phyloP scores from a whole-genome alignment of 306 rosid genomes.

The Crataegus laevigata region DNA sequence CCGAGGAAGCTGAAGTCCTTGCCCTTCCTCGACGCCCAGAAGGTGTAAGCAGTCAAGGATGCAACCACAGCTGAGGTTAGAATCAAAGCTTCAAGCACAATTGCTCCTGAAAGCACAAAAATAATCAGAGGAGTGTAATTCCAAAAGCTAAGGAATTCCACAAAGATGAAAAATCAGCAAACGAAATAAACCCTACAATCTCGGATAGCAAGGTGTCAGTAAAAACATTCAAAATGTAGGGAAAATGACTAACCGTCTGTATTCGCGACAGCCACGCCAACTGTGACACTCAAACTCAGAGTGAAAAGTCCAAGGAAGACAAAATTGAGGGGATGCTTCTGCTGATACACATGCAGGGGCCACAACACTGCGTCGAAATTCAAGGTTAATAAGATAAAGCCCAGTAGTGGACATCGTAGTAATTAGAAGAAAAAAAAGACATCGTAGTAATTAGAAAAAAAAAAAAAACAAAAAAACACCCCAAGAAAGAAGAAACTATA shows the following conservation, averaged over 20 bases:
- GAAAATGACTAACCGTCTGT: constrained; percentile 50
- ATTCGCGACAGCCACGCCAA: constrained; percentile 76
- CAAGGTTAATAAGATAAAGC: neutral
- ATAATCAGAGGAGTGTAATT: neutral
- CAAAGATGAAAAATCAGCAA: neutral
- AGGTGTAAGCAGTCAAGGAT: constrained; percentile 78
- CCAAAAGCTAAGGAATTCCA: neutral
- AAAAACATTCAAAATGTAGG: neutral
- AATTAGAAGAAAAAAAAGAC: no score
- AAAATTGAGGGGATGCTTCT: constrained; percentile 79
- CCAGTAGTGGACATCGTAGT: no score
- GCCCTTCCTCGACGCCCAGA: constrained; percentile 98
- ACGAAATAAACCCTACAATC: neutral
- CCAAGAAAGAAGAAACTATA: no score
- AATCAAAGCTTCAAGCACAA: constrained; percentile 91
- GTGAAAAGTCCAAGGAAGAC: constrained; percentile 88
- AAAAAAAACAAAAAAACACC: no score
- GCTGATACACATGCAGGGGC: constrained; percentile 75
- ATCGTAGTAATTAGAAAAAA: no score
- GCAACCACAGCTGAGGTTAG: constrained; percentile 81
- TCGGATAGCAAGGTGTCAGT: neutral
- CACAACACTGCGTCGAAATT: constrained; percentile 56
- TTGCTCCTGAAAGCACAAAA: constrained; percentile 52
- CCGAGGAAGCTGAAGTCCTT: constrained; percentile 97
- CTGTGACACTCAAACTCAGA: constrained; percentile 63